Evolutionary conservation across 805 yeast species (phyloP).

Genomic region (Pichia cabralensis): DNA sequence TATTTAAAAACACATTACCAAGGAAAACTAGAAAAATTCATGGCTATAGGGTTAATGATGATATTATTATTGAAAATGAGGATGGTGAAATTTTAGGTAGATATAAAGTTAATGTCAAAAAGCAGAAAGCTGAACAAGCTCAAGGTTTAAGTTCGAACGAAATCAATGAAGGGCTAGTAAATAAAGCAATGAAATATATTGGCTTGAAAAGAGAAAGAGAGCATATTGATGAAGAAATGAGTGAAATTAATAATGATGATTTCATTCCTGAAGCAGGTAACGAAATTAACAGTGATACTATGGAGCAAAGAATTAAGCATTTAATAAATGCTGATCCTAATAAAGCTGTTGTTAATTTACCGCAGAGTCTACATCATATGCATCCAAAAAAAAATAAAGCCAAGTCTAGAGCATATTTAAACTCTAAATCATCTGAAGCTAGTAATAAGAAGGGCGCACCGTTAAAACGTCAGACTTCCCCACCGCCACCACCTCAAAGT

Average conservation of each 20-base stretch:
- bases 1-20: constrained; percentile 5
- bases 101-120: constrained; percentile 54
- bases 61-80: constrained; percentile 74
- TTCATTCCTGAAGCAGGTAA: constrained; percentile 15
- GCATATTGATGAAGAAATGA: constrained; percentile 15
- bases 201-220: constrained; percentile 17
- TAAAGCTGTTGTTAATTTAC: constrained; percentile 12
- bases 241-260: constrained; percentile 13
- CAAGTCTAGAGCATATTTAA: not conserved
- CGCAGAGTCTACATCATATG: constrained; percentile 1
- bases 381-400: not conserved
- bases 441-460: no score
- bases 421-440: not conserved
- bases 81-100: constrained; percentile 89
- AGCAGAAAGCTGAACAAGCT: constrained; percentile 6
- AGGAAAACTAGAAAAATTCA: constrained; percentile 26
- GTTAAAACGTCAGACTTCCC: no score
- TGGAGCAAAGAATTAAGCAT: constrained; percentile 20
- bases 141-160: constrained; percentile 5
- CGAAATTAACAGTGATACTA: constrained; percentile 8
- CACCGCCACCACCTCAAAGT: no score
- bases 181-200: constrained; percentile 17
- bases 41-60: constrained; percentile 75
- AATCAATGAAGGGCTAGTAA: constrained; percentile 8
- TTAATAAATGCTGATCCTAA: constrained; percentile 19